These are phyloP conservation scores for Obelidium mucronatum DNA, from an alignment of 192 early-diverging fungal genomes.

Conservation along the genomic window DNA sequence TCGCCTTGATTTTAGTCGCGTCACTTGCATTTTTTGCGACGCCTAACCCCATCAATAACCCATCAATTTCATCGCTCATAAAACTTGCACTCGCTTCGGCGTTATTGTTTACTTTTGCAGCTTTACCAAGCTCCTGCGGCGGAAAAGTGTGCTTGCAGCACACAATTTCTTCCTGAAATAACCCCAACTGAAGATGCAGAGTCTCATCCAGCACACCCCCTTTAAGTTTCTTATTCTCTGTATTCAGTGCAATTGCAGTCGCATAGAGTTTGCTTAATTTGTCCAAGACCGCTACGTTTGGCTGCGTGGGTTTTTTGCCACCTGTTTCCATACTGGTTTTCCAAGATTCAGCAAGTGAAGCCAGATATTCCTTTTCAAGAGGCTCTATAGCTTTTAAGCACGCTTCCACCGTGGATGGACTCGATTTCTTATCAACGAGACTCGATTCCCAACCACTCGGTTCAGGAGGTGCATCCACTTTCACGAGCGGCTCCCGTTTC, in stretches of 20 bases:
- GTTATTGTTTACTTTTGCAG: constrained; percentile 35
- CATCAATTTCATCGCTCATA: constrained; percentile 58
- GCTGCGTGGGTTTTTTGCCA: constrained; percentile 21
- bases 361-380: constrained; percentile 14
- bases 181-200: constrained; percentile 45
- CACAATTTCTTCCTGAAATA: constrained; percentile 46
- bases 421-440: constrained; percentile 39
- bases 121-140: background rate
- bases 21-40: constrained; percentile 48
- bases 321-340: constrained; percentile 15
- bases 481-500: background rate
- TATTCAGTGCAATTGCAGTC: constrained; percentile 43
- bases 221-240: constrained; percentile 29
- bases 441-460: constrained; percentile 41
- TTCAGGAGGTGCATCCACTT: background rate
- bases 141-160: constrained; percentile 41
- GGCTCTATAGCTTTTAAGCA: constrained; percentile 28
- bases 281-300: constrained; percentile 22
- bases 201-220: constrained; percentile 32
- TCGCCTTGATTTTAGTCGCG: constrained; percentile 49
- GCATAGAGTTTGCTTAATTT: constrained; percentile 34
- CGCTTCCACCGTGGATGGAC: background rate
- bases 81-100: constrained; percentile 47
- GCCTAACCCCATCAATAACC: constrained; percentile 52
- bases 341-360: constrained; percentile 14